Conservation (phyloP, 768 basidiomycete species). For the Kwoniella botswanensis region DNA sequence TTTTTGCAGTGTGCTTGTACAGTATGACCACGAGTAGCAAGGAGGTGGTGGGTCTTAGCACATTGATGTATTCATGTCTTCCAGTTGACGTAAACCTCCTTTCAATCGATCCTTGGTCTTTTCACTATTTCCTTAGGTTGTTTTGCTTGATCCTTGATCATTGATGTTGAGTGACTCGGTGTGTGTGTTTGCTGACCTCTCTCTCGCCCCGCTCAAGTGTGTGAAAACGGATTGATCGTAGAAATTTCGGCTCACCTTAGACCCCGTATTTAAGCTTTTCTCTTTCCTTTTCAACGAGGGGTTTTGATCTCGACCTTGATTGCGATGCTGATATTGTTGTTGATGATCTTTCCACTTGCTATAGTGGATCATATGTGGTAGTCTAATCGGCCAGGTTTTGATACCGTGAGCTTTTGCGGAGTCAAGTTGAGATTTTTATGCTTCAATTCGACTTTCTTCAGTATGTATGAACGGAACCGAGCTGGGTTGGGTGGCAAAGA, state of each 20-base stretch:
- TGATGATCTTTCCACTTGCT: background rate
- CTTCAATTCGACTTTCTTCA: no score
- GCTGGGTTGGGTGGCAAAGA: no score
- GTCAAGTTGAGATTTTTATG: no score
- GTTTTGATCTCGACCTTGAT: background rate
- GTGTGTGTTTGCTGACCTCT: background rate
- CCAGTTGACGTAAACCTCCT: conserved; percentile 15
- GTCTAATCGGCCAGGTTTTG: no score
- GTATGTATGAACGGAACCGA: no score
- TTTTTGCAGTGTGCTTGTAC: background rate
- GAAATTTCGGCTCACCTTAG: background rate
- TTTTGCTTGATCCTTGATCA: background rate
- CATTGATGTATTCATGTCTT: background rate
- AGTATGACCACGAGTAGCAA: background rate
- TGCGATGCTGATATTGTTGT: background rate
- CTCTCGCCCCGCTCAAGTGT: background rate
- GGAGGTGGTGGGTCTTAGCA: background rate
- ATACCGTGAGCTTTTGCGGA: no score
- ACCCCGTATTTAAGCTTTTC: background rate
- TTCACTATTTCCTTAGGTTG: background rate
- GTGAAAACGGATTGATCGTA: background rate
- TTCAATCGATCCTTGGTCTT: background rate
- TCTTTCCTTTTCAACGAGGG: background rate
- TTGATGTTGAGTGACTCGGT: background rate
- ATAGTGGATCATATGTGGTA: no score